Evolutionary conservation across 1,284 basidiomycete genomes (phyloP), one percentile per base, ranked within the genome.

Genomic region (Rhodofomes roseus): DNA sequence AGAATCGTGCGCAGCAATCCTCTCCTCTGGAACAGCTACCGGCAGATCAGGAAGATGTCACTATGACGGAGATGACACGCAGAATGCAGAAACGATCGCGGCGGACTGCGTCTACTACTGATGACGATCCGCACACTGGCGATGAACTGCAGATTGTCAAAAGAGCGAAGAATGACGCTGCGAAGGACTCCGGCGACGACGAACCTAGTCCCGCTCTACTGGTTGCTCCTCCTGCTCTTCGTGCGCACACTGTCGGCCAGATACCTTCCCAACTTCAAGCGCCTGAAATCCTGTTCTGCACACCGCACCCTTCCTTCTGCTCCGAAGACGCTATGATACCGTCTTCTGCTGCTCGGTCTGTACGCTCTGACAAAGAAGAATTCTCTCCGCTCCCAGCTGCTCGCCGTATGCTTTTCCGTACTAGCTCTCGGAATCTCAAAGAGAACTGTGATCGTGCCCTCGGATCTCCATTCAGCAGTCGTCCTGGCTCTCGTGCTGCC

Each of bases 41-140:
- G 8, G 66, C 69, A 0, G 71, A 75, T n/a, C 58, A 55, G 29
- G 71, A 73, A 27, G 72, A 77, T 56, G 66, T 81, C 18, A 68
- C 76, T 2, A 66, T 74, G 31, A 63, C 70, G 9, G 77, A 81
- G 66, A 81, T 82, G 79, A 70, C 73, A 12, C 72, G 68, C n/a
- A 73, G 80, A 18, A 81, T 81, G 78, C 76, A 76, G 63, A 81
- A 82, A 65, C 74, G 79, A 8, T 77, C 80, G 29, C 76, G 80
- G 51, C 71, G 73, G 20, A 67, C 71, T 16, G 61, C 22, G 20
- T 61, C 63, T 25, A 36, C 36, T 22, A 55, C 46, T 4, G 62
- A 62, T 23, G 53, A 41, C 27, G 16, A 60, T 59, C 6, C 56
- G 63, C 55, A 31, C 34, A 16, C 18, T n/a, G 50, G 31, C 27